phyloP scores from a whole-genome alignment of 805 yeast genomes.

The Candida morakotiae region DNA sequence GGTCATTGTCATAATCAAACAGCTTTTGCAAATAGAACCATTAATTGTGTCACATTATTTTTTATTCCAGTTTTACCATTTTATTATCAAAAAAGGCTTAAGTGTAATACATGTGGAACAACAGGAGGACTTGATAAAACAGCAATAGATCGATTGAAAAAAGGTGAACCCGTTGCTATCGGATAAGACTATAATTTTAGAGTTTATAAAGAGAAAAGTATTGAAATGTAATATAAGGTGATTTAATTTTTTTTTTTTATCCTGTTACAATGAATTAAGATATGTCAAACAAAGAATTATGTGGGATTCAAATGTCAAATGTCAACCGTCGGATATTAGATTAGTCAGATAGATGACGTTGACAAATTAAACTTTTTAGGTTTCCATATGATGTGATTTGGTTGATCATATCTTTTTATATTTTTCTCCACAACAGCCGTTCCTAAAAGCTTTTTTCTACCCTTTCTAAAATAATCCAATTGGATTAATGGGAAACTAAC shows the following conservation, averaged over 20 bases:
- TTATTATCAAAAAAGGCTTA: conserved; percentile 47
- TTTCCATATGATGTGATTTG: background rate
- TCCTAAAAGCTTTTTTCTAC: background rate
- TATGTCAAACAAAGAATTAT: too few relatives aligned
- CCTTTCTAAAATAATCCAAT: too few relatives aligned
- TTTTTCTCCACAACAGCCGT: background rate
- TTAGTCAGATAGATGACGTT: too few relatives aligned
- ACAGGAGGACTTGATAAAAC: conserved; percentile 24
- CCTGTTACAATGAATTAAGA: background rate
- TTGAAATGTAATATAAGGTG: conserved; percentile 1
- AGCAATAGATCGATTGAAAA: conserved; percentile 20
- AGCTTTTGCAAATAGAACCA: conserved; percentile 49
- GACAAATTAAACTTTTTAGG: background rate
- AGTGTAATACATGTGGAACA: conserved; percentile 49
- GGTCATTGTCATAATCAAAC: conserved; percentile 57
- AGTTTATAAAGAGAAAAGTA: background rate
- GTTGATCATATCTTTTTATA: too few relatives aligned
- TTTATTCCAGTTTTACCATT: conserved; percentile 54
- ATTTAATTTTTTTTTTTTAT: background rate
- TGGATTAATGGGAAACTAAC: too few relatives aligned
- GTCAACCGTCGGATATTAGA: too few relatives aligned
- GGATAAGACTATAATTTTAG: conserved; percentile 10
- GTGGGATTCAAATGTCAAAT: too few relatives aligned
- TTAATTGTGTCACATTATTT: conserved; percentile 50
- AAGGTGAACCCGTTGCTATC: conserved; percentile 35